Evolutionary conservation across 2,329 filamentous ascomycete genomes (phyloP).

Genomic region (Penicillium sp.): DNA sequence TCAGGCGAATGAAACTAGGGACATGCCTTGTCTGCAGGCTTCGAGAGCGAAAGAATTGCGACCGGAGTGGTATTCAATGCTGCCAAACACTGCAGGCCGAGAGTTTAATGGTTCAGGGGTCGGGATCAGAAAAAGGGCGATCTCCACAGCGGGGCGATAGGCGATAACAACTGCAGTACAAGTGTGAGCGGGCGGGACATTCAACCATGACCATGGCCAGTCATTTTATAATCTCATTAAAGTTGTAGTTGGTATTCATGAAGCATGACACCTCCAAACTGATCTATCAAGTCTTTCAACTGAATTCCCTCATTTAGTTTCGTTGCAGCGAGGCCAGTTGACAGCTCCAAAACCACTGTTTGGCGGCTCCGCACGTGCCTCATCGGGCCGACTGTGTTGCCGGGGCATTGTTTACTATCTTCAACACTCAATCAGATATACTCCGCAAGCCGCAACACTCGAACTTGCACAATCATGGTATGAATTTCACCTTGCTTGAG

Average conservation of each 20-base stretch:
- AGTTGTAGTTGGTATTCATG: neutral
- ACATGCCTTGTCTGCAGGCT: constrained; percentile 23
- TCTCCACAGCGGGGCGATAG: constrained; percentile 38
- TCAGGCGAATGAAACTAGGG: constrained; percentile 21
- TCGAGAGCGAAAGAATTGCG: constrained; percentile 5
- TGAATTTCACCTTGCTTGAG: constrained; percentile 1
- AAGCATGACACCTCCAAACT: constrained; percentile 10
- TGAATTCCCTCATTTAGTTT: neutral
- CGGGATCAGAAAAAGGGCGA: constrained; percentile 31
- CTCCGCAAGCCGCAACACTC: constrained; percentile 5
- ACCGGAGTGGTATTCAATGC: constrained; percentile 17
- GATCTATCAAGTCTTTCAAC: constrained; percentile 2
- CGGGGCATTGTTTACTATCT: constrained; percentile 35
- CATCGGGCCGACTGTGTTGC: constrained; percentile 31
- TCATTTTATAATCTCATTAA: neutral
- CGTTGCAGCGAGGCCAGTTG: neutral
- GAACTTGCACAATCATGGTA: constrained; percentile 31
- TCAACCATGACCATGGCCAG: neutral
- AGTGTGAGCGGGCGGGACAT: neutral
- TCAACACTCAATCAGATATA: constrained; percentile 7
- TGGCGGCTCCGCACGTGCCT: constrained; percentile 24
- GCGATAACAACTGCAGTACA: constrained; percentile 28
- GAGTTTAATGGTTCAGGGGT: constrained; percentile 33
- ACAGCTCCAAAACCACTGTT: constrained; percentile 13
- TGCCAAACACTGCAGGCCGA: constrained; percentile 21